phyloP scores from a whole-genome alignment of 768 basidiomycete genomes.

The Suillus subluteus region DNA sequence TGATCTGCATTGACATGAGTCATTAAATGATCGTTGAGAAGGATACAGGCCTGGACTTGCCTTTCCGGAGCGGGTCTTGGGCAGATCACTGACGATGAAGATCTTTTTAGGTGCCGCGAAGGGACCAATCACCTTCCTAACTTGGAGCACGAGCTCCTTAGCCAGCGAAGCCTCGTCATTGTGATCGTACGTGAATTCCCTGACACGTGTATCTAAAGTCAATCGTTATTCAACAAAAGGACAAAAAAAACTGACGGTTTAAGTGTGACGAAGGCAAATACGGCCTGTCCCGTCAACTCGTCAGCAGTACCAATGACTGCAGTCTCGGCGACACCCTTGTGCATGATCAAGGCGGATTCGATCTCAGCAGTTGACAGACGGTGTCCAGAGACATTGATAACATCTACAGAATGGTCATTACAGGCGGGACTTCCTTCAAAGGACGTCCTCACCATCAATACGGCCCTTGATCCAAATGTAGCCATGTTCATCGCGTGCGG shows the following conservation, averaged over 20 bases:
- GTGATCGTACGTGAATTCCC: slow-evolving; percentile 80
- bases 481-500: slow-evolving; percentile 90
- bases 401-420: slow-evolving; percentile 52
- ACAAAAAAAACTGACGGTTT: slow-evolving; percentile 73
- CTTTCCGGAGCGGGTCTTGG: slow-evolving; percentile 96
- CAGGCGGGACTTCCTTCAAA: slow-evolving; percentile 11
- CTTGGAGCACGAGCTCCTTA: slow-evolving; percentile 93
- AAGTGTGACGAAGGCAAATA: slow-evolving; percentile 92
- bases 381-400: slow-evolving; percentile 98
- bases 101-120: slow-evolving; percentile 97
- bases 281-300: slow-evolving; percentile 91
- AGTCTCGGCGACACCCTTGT: slow-evolving; percentile 95
- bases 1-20: slow-evolving; percentile 56
- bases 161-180: slow-evolving; percentile 68
- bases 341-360: slow-evolving; percentile 93
- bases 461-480: slow-evolving; percentile 99
- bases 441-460: slow-evolving; percentile 72
- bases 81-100: slow-evolving; percentile 79
- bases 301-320: slow-evolving; percentile 89
- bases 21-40: neutral
- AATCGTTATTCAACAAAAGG: neutral
- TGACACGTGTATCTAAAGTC: slow-evolving; percentile 25
- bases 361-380: slow-evolving; percentile 97
- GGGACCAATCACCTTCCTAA: slow-evolving; percentile 96
- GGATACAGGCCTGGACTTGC: slow-evolving; percentile 28